Base-by-base conservation (phyloP, 2,329 filamentous ascomycete species). In the Epichloe gansuensis region DNA sequence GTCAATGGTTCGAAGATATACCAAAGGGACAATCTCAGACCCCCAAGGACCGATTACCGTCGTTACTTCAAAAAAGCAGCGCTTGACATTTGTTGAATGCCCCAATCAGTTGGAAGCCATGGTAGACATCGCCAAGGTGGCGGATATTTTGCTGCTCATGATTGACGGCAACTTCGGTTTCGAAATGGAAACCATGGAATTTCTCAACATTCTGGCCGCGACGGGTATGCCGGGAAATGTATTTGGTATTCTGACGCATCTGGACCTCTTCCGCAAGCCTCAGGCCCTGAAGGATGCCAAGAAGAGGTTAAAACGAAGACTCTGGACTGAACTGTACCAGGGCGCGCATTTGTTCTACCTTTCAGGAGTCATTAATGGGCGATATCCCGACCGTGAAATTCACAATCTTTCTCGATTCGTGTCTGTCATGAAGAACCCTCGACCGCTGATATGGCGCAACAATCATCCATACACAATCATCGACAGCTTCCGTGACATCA, bases 161-260 rank as follows among this genome's bases (percentile, higher is more conserved):
- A 98, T 98, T 60, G 93, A 98, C 65, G 94, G 93, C 52, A 97
- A 97, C 70, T 98, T 87, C 63, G 94, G 93, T 13, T 98, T 98
- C 64, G 93, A 98, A 71, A 98, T 98, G 93, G 93, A 98, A 76
- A 98, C 93, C 0, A 98, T 98, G 93, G 93, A 98, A 70, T 98
- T 98, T 56, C 73, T 98, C 63, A 97, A 96, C 61, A 84, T 96
- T 17, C 74, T 98, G 49, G 85, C 87, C n/a, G 82, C 89, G 2
- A 95, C 87, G 34, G 93, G 93, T 67, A 97, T 98, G 91, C 93
- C 94, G 0, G 91, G 93, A 58, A 98, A 98, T 61, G 90, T 98
- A 39, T 97, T 98, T 65, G 93, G 93, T 50, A 90, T 98, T 53
- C 77, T 98, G 44, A 97, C 93, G 15, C 94, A 98, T 73, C 75